These are phyloP conservation scores for Fraxinus sp. DNA, from an alignment of 305 asterid species.

Conservation along the genomic window DNA sequence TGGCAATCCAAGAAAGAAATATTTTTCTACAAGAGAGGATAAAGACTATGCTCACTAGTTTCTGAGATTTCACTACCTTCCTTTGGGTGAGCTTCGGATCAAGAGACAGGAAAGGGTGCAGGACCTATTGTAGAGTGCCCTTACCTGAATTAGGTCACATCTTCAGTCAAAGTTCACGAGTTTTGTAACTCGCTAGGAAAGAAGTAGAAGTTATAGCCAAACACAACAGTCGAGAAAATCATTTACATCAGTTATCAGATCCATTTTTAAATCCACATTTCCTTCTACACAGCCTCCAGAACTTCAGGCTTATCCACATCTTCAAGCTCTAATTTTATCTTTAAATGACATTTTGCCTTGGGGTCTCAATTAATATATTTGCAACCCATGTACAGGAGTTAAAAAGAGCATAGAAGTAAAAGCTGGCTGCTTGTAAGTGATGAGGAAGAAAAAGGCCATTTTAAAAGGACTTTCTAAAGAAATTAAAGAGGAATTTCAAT, in stretches of 20 bases:
- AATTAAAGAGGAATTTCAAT: background rate
- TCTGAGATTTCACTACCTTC: conserved; percentile 42
- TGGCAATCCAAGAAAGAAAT: conserved; percentile 42
- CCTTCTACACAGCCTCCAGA: conserved; percentile 1
- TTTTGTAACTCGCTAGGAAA: conserved; percentile 44
- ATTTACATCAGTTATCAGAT: conserved; percentile 19
- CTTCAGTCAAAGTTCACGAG: conserved; percentile 41
- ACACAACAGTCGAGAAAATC: background rate
- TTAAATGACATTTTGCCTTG: conserved; percentile 16
- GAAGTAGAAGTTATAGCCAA: conserved; percentile 40
- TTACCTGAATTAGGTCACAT: conserved; percentile 39
- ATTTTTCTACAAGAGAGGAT: conserved; percentile 34
- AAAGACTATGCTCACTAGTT: conserved; percentile 35
- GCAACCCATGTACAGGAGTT: conserved; percentile 33
- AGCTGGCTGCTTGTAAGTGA: conserved; percentile 39
- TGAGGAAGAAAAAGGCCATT: background rate
- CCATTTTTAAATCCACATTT: conserved; percentile 24
- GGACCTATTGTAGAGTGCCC: conserved; percentile 41
- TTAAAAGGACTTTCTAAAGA: background rate
- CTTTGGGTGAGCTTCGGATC: conserved; percentile 33
- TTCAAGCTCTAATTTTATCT: background rate
- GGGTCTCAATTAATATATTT: conserved; percentile 34
- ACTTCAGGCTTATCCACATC: background rate
- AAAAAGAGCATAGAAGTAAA: conserved; percentile 42
- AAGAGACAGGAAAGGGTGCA: conserved; percentile 17